Conservation (phyloP, 2,329 filamentous ascomycete species). For the Pseudopithomyces maydicus region DNA sequence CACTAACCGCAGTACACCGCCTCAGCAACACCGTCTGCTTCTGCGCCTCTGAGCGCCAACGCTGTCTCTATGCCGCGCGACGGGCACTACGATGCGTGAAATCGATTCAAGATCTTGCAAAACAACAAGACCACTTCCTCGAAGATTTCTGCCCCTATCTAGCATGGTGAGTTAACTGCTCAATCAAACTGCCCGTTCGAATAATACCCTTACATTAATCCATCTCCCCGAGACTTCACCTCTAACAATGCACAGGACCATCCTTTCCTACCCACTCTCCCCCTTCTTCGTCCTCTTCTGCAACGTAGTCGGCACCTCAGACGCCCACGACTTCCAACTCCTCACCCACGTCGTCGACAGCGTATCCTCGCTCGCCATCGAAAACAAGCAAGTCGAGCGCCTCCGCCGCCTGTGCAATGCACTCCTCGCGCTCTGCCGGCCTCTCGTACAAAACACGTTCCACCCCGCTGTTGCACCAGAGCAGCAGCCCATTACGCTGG, state of each 20-base stretch:
- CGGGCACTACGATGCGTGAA: slow-evolving; percentile 36
- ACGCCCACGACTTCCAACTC: slow-evolving; percentile 34
- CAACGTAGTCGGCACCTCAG: slow-evolving; percentile 43
- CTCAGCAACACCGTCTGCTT: slow-evolving; percentile 37
- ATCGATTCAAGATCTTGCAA: slow-evolving; percentile 28
- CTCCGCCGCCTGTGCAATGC: slow-evolving; percentile 35
- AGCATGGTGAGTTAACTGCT: slow-evolving; percentile 35
- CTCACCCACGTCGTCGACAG: slow-evolving; percentile 35
- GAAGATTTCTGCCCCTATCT: slow-evolving; percentile 38
- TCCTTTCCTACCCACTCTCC: slow-evolving; percentile 40
- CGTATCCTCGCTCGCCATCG: slow-evolving; percentile 31
- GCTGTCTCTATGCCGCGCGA: slow-evolving; percentile 38
- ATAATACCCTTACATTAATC: no score
- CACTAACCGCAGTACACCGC: slow-evolving; percentile 36
- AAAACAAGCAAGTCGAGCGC: slow-evolving; percentile 37
- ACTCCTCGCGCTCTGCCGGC: slow-evolving; percentile 35
- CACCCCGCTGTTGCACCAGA: background rate
- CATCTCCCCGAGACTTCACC: background rate
- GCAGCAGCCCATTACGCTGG: background rate
- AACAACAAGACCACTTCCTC: slow-evolving; percentile 31
- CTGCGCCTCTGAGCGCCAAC: slow-evolving; percentile 32
- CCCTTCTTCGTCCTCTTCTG: slow-evolving; percentile 45
- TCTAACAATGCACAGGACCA: slow-evolving; percentile 24
- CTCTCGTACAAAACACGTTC: slow-evolving; percentile 22
- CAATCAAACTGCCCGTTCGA: no score